These are phyloP conservation scores for Voacanga thouarsii DNA, from an alignment of 257 asterid genomes.

Conservation along the genomic window DNA sequence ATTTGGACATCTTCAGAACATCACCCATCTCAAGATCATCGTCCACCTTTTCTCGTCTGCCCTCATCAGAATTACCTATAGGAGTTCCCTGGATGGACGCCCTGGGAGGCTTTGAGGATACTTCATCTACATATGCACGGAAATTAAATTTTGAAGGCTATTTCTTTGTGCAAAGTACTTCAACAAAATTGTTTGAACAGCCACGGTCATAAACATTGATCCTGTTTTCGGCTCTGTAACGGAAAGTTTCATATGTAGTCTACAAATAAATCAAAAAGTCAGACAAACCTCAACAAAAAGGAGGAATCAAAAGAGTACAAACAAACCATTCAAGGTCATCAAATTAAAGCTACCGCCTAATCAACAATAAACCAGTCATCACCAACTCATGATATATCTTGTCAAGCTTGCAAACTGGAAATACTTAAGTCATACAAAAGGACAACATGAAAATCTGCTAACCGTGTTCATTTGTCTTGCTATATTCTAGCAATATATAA, in stretches of 20 bases:
- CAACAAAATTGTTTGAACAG: slow-evolving; percentile 27
- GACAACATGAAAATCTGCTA: background rate
- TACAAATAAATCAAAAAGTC: slow-evolving; percentile 16
- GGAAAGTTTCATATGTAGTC: slow-evolving; percentile 70
- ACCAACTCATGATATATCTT: background rate
- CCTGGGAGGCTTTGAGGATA: slow-evolving; percentile 18
- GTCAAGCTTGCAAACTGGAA: no score
- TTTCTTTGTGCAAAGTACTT: slow-evolving; percentile 37
- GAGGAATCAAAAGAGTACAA: no score
- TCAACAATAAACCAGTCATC: no score
- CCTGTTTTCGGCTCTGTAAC: slow-evolving; percentile 34
- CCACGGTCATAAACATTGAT: slow-evolving; percentile 38
- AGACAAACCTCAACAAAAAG: background rate
- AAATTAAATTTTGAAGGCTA: slow-evolving; percentile 32
- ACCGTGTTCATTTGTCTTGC: background rate
- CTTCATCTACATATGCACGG: slow-evolving; percentile 28
- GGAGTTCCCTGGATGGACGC: slow-evolving; percentile 13
- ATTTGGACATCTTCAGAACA: slow-evolving; percentile 41
- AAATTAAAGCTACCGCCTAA: no score
- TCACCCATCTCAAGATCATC: slow-evolving; percentile 41
- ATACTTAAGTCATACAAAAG: background rate
- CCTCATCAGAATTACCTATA: slow-evolving; percentile 14
- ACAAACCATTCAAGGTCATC: no score
- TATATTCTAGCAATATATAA: background rate
- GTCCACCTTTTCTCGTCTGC: slow-evolving; percentile 40